Base-by-base conservation (phyloP, 2,329 filamentous ascomycete genomes). In the Cordyceps javanica region DNA sequence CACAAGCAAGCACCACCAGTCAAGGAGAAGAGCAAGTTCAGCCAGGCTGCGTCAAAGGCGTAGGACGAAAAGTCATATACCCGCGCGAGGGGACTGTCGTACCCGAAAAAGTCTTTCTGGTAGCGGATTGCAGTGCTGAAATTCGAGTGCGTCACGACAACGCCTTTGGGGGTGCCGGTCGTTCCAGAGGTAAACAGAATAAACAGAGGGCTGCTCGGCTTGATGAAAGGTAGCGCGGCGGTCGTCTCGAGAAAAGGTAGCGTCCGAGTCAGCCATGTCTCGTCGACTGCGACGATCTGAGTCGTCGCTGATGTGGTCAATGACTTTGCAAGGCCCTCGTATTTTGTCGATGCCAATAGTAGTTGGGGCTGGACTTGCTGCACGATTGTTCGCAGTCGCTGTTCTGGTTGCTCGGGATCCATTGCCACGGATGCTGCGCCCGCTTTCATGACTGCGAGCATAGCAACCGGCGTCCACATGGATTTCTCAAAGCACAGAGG, bases 141-240 rank as follows among this genome's bases (percentile, higher is more conserved):
- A 23, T 60, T 60, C 2, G 53, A 57, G 53, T 66, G 64, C 10
- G 62, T 60, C 14, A 69, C 61, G 25, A 78, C 69, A n/a, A 80
- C 75, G 36, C 78, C 78, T 66, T 81, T 81, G 2, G 78, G 78
- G 34, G 68, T 68, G 4, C 78, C 78, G 0, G 78, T 80, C 21
- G 74, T 78, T 16, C 78, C 78, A 16, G 77, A 80, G n/a, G 79
- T 81, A 62, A 80, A 81, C 64, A 79, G 76, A 61, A 80, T 75
- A 28, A 66, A 67, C 8, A 56, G 45, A 0, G 58, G 34, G 30
- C 56, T 38, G 16, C 28, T 34, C 4, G 59, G 28, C 0, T 46
- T 11, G 23, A 45, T 52, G 19, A 50, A 25, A 13, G 19, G 58
- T 58, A 52, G 30, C 1, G 21, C 8, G n/a, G 23, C 13, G 3